phyloP scores from a whole-genome alignment of 176 grass and related monocot species.

The Avena atlantica region DNA sequence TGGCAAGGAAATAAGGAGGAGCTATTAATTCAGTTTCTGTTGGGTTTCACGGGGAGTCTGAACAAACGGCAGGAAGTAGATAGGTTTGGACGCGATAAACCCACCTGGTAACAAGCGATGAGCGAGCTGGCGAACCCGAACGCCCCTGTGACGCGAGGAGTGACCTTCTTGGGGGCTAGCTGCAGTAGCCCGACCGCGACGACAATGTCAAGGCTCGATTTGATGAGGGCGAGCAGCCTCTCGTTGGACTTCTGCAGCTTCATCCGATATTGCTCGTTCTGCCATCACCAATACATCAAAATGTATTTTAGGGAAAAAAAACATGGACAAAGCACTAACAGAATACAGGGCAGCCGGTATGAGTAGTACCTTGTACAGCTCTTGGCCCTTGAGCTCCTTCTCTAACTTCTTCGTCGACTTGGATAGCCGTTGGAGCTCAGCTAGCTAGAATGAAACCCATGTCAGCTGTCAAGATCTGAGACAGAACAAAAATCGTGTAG shows the following conservation, averaged over 20 bases:
- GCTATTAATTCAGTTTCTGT: not conserved
- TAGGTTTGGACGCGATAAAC: not conserved
- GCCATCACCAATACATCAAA: not conserved
- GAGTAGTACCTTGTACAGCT: slow-evolving; percentile 51
- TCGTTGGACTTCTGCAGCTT: slow-evolving; percentile 83
- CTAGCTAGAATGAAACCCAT: slow-evolving; percentile 41
- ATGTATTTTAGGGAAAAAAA: not conserved
- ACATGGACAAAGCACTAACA: not conserved
- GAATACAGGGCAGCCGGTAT: not conserved
- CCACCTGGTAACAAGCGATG: slow-evolving; percentile 89
- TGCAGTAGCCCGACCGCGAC: slow-evolving; percentile 82
- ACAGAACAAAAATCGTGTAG: not conserved
- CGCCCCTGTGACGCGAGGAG: slow-evolving; percentile 76
- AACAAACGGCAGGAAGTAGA: not conserved
- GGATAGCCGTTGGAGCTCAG: slow-evolving; percentile 73
- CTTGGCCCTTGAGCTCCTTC: slow-evolving; percentile 66
- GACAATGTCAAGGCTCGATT: slow-evolving; percentile 74
- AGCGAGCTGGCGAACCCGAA: slow-evolving; percentile 79
- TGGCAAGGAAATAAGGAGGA: slow-evolving; percentile 21
- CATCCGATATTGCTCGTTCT: slow-evolving; percentile 81
- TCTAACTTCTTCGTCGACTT: slow-evolving; percentile 78
- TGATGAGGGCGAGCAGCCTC: slow-evolving; percentile 74
- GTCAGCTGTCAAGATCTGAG: not conserved
- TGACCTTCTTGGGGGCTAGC: slow-evolving; percentile 75
- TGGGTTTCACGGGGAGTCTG: not conserved